Percentiles rank a stretch among this genome's conserved stretches.
These are phyloP conservation scores for Serendipita sp. DNA, from an alignment of 768 basidiomycete genomes.

Conservation along the genomic window DNA sequence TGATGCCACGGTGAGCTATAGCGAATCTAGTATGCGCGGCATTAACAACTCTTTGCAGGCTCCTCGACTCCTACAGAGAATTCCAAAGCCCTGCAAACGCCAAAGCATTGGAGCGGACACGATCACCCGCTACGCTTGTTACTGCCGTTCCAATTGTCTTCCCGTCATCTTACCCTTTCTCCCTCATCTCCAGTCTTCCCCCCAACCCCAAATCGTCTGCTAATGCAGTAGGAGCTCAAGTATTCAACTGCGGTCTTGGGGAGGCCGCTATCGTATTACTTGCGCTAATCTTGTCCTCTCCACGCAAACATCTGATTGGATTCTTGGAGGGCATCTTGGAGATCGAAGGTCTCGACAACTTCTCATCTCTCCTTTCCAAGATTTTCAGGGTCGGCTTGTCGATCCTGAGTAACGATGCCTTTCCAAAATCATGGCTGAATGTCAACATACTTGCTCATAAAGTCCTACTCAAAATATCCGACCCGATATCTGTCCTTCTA, in stretches of 20 bases:
- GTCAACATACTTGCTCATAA: constrained; percentile 79
- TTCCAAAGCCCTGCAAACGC: constrained; percentile 52
- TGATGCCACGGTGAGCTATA: constrained; percentile 61
- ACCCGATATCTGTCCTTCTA: constrained; percentile 61
- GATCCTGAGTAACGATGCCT: constrained; percentile 75
- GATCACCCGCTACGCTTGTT: constrained; percentile 40
- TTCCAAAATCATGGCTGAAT: constrained; percentile 83
- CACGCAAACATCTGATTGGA: constrained; percentile 56
- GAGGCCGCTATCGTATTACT: constrained; percentile 79
- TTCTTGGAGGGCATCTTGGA: constrained; percentile 71
- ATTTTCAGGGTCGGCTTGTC: constrained; percentile 72
- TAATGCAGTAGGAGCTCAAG: constrained; percentile 30
- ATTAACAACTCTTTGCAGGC: constrained; percentile 25
- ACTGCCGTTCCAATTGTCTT: constrained; percentile 62
- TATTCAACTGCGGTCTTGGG: constrained; percentile 63
- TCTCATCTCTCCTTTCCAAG: constrained; percentile 50
- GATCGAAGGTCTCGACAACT: constrained; percentile 76
- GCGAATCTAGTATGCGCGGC: constrained; percentile 8
- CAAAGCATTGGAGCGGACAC: constrained; percentile 53
- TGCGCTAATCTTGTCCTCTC: constrained; percentile 64
- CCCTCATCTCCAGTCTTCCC: constrained; percentile 50
- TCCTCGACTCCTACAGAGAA: constrained; percentile 80
- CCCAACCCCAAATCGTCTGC: constrained; percentile 28
- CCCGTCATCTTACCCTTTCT: constrained; percentile 88
- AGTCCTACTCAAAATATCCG: constrained; percentile 76